phyloP scores from a whole-genome alignment of 257 asterid genomes.

The Forsythia viridissima region DNA sequence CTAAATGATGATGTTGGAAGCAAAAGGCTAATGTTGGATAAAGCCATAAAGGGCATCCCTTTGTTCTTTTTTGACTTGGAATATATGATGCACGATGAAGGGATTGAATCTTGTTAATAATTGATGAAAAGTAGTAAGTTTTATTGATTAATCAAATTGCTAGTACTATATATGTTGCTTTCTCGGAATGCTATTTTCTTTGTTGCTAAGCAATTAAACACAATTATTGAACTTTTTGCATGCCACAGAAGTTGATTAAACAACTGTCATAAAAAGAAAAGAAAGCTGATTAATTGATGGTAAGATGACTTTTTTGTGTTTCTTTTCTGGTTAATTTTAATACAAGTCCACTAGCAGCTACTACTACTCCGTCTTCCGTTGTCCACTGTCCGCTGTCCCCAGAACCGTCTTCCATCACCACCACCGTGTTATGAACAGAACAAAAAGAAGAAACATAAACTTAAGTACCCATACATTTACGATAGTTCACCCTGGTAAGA shows the following conservation, averaged over 20 bases:
- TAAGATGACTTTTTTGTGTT: not conserved
- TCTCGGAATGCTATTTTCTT: constrained; percentile 38
- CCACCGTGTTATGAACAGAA: too few species aligned
- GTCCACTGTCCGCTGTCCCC: too few species aligned
- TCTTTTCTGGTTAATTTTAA: not conserved
- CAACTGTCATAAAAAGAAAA: constrained; percentile 7
- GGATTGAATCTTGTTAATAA: constrained; percentile 40
- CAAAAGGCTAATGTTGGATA: constrained; percentile 20
- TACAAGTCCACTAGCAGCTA: not conserved
- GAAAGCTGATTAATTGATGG: constrained; percentile 8
- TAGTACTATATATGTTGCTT: constrained; percentile 17
- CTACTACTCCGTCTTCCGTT: not conserved
- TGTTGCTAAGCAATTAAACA: constrained; percentile 42
- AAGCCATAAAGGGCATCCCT: constrained; percentile 31
- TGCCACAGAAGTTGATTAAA: constrained; percentile 19
- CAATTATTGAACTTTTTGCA: constrained; percentile 36
- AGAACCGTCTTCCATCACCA: too few species aligned
- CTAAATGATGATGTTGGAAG: constrained; percentile 31
- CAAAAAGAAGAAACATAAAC: too few species aligned
- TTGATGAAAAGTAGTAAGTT: constrained; percentile 35
- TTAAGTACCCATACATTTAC: too few species aligned
- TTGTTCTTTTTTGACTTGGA: constrained; percentile 50
- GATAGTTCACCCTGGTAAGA: too few species aligned
- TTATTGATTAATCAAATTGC: constrained; percentile 23
- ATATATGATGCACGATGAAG: constrained; percentile 31